phyloP scores from a whole-genome alignment of 768 basidiomycete species.

The Chalciporus chontae region DNA sequence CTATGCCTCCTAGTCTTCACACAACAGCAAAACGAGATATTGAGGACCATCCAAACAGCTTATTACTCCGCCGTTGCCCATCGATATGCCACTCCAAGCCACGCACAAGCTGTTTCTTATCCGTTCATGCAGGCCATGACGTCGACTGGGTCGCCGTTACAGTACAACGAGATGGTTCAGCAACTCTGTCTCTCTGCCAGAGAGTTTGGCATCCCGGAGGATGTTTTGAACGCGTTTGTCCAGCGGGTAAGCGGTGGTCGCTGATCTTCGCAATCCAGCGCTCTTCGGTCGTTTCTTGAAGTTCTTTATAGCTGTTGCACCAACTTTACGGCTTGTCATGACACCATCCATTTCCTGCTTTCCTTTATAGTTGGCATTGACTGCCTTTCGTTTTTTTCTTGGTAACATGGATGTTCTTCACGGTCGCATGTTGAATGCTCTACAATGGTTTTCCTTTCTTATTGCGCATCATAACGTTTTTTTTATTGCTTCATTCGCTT shows the following conservation, averaged over 20 bases:
- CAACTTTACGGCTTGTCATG: conserved; percentile 19
- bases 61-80: conserved; percentile 19
- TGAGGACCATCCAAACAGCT: conserved; percentile 42
- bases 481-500: conserved; percentile 17
- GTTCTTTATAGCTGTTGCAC: neutral
- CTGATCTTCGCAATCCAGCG: conserved; percentile 8
- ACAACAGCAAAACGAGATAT: conserved; percentile 49
- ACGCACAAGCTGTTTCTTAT: conserved; percentile 11
- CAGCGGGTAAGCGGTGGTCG: conserved; percentile 44
- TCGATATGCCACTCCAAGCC: conserved; percentile 5
- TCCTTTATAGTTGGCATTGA: conserved; percentile 23
- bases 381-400: conserved; percentile 24
- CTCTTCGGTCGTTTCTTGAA: neutral
- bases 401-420: conserved; percentile 19
- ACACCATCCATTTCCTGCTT: conserved; percentile 1
- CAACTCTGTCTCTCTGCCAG: conserved; percentile 45
- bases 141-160: conserved; percentile 19
- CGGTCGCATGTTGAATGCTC: neutral
- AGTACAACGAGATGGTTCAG: conserved; percentile 32
- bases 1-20: conserved; percentile 50
- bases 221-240: conserved; percentile 63
- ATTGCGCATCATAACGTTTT: conserved; percentile 14
- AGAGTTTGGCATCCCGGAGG: conserved; percentile 72
- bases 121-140: conserved; percentile 22
- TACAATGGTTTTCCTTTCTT: conserved; percentile 9